These are phyloP conservation scores for Stramenopiles sp. DNA, from an alignment of 352 stramenopile species.

Conservation along the genomic window DNA sequence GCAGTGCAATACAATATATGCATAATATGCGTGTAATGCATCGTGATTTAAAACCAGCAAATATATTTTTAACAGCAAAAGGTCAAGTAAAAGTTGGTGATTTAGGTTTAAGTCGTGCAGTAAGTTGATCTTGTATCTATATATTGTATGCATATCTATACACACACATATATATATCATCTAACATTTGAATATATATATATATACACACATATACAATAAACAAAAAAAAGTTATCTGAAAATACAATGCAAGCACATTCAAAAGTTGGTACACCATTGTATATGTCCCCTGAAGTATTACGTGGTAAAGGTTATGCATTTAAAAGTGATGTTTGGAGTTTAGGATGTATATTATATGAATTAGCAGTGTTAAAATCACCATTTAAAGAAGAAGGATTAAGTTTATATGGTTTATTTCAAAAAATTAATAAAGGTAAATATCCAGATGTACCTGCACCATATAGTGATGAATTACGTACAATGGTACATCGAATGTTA, in stretches of 20 bases:
- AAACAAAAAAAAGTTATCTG: too few relatives aligned
- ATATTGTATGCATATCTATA: too few relatives aligned
- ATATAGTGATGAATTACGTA: too few relatives aligned
- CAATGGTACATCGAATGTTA: too few relatives aligned
- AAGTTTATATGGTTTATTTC: slow-evolving; percentile 63
- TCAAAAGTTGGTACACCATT: slow-evolving; percentile 11
- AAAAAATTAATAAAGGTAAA: too few relatives aligned
- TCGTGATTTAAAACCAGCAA: slow-evolving; percentile 5
- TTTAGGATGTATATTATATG: slow-evolving; percentile 12
- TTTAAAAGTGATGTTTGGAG: slow-evolving; percentile 14
- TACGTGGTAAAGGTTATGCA: slow-evolving; percentile 11
- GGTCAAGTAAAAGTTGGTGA: background rate
- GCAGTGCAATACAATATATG: background rate
- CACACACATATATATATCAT: too few relatives aligned
- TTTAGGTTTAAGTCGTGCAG: slow-evolving; percentile 6
- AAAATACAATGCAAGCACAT: background rate
- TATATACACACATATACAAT: too few relatives aligned
- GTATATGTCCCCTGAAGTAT: slow-evolving; percentile 14
- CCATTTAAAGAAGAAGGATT: slow-evolving; percentile 40
- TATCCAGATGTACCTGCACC: too few relatives aligned
- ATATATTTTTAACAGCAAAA: background rate
- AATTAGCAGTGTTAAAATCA: slow-evolving; percentile 9
- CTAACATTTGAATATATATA: too few relatives aligned
- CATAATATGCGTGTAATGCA: background rate
- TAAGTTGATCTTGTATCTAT: background rate